Conservation (phyloP, 1,284 basidiomycete species). For the Austroboletus niveus region DNA sequence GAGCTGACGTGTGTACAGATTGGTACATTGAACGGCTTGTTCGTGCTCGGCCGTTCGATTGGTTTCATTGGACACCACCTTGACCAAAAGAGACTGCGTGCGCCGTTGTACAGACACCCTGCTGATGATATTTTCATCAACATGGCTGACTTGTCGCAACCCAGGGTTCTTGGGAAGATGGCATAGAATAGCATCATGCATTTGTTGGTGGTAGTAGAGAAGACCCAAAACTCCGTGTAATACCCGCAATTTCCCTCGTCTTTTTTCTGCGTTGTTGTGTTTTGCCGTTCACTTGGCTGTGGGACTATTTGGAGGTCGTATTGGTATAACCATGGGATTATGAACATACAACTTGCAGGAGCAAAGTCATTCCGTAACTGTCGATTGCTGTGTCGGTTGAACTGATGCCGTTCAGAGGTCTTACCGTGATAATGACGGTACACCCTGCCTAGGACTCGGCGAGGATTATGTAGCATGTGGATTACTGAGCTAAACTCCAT, state of each 20-base stretch:
- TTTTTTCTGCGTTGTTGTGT: not conserved
- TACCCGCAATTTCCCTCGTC: conserved; percentile 15
- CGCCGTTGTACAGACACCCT: conserved; percentile 89
- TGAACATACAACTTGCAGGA: too few species aligned
- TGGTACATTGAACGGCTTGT: conserved; percentile 92
- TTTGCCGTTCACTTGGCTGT: not conserved
- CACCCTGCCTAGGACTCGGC: too few species aligned
- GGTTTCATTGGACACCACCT: conserved; percentile 96
- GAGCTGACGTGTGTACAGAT: conserved; percentile 45
- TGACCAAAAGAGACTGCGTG: conserved; percentile 93
- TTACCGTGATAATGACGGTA: too few species aligned
- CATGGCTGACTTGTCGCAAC: conserved; percentile 79
- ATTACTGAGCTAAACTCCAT: too few species aligned
- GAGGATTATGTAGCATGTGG: too few species aligned
- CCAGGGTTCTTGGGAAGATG: conserved; percentile 71
- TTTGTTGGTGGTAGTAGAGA: not conserved
- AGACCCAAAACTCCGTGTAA: conserved; percentile 18
- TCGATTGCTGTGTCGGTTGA: too few species aligned
- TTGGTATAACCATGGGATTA: too few species aligned
- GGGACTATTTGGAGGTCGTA: too few species aligned
- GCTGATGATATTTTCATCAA: conserved; percentile 86
- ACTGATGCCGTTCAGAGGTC: too few species aligned
- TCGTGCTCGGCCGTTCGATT: conserved; percentile 96
- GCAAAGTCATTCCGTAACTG: too few species aligned
- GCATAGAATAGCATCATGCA: conserved; percentile 4